Base-by-base conservation (phyloP, 345 rosid species). In the Turnera subulata region DNA sequence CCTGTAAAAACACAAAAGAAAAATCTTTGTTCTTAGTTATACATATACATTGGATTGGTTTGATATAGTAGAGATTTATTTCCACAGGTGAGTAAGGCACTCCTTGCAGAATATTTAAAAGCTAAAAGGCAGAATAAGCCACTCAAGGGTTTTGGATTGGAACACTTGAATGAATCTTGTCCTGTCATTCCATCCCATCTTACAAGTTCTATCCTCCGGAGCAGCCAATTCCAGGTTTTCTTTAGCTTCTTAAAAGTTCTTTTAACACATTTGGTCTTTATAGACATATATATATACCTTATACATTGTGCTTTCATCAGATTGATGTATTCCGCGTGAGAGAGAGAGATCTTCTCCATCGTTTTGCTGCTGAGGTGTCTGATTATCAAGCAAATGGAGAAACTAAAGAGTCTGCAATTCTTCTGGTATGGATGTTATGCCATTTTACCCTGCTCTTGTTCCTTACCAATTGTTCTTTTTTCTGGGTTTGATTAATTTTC, bases 61-160 rank as follows among this genome's bases (percentile, higher is more conserved):
- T n/a, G n/a, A n/a, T n/a, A n/a, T n/a, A n/a, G n/a, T n/a, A n/a
- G n/a, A n/a, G n/a, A n/a, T n/a, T n/a, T n/a, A n/a, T n/a, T n/a
- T n/a, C n/a, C n/a, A n/a, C n/a, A n/a, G n/a, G 86, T 89, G 62
- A 83, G 99, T 80, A 93, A 89, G 73, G 89, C 99, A 2, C 96
- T 93, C 33, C 73, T 86, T 65, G 82, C 75, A n/a, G 97, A 83
- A 68, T 86, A 82, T 77, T 17, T 79, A 22, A 74, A 75, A 0
- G 83, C 85, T 54, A 70, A 63, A 72, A 93, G 84, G 81, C 83
- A 66, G 73, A 86, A 83, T 6, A 78, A 73, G 62, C 83, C 82
- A 61, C 79, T 89, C 38, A 76, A 76, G 59, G 91, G 79, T 35
- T 72, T 86, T 66, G 97, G 96, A 42, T 70, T 93, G 65, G 96